Evolutionary conservation across 768 basidiomycete genomes (phyloP).

Genomic region (Pisolithus tinctorius): DNA sequence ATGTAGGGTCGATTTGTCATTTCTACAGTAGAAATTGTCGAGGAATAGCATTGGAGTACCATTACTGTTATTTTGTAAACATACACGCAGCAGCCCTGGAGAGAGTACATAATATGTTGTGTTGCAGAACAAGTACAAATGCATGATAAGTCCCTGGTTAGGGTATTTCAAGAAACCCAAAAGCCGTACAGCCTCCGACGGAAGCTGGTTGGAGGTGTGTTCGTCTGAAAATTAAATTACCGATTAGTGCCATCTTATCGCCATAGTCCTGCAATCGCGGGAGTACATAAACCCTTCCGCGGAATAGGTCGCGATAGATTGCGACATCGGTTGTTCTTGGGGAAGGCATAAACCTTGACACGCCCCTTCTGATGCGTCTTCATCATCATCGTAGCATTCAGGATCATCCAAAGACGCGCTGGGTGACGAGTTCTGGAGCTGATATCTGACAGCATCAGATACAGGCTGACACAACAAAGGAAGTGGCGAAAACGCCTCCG

Average conservation of each 20-base stretch:
- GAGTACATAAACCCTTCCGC: conserved; percentile 14
- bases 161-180: background rate
- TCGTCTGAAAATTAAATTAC: background rate
- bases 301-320: conserved; percentile 10
- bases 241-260: conserved; percentile 19
- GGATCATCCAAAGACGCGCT: conserved; percentile 1
- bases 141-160: background rate
- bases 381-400: conserved; percentile 8
- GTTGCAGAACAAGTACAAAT: background rate
- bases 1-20: no score
- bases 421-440: conserved; percentile 12
- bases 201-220: background rate
- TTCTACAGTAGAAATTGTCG: no score
- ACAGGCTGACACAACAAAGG: conserved; percentile 29
- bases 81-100: background rate
- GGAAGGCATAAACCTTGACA: conserved; percentile 13
- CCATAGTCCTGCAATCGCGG: conserved; percentile 12
- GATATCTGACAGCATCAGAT: conserved; percentile 26
- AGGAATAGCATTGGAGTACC: no score
- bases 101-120: background rate
- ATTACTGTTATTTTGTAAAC: no score
- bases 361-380: conserved; percentile 10
- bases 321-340: conserved; percentile 7
- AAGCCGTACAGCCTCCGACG: background rate
- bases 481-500: conserved; percentile 19